phyloP scores from a whole-genome alignment of 2,329 filamentous ascomycete genomes.

The Colletotrichum echinochloae region DNA sequence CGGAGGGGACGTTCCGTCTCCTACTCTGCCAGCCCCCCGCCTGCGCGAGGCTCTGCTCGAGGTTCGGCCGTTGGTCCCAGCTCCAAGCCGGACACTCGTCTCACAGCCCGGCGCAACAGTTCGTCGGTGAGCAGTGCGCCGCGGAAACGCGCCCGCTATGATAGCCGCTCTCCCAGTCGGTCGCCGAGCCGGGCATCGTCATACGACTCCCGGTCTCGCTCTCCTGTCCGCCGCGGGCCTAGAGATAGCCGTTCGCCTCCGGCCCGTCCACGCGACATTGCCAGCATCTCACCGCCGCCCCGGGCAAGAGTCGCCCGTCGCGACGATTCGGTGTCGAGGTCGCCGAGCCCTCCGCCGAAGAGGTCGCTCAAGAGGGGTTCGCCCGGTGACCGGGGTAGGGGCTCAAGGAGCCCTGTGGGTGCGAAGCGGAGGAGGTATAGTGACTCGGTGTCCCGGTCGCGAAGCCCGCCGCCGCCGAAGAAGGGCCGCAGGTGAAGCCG shows the following conservation, averaged over 20 bases:
- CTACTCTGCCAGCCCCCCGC: constrained; percentile 42
- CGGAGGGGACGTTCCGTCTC: constrained; percentile 44
- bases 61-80: constrained; percentile 27
- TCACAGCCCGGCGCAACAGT: constrained; percentile 49
- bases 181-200: constrained; percentile 46
- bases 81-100: constrained; percentile 21
- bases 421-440: constrained; percentile 43
- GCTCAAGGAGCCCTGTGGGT: constrained; percentile 31
- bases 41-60: constrained; percentile 16
- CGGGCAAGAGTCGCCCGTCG: constrained; percentile 41
- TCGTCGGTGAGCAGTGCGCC: constrained; percentile 50
- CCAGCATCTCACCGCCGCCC: constrained; percentile 42
- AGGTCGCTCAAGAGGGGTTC: constrained; percentile 24
- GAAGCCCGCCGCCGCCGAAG: constrained; percentile 44
- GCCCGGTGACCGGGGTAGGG: constrained; percentile 11
- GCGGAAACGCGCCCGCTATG: constrained; percentile 43
- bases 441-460: constrained; percentile 43
- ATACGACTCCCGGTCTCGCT: constrained; percentile 46
- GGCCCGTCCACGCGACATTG: constrained; percentile 39
- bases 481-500: constrained; percentile 44
- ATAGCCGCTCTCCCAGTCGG: constrained; percentile 42
- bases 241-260: constrained; percentile 42
- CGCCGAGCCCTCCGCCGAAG: constrained; percentile 41
- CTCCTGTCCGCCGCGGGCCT: constrained; percentile 34
- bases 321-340: constrained; percentile 42